phyloP scores from a whole-genome alignment of 2,329 filamentous ascomycete genomes.

The Fusarium vanettenii region DNA sequence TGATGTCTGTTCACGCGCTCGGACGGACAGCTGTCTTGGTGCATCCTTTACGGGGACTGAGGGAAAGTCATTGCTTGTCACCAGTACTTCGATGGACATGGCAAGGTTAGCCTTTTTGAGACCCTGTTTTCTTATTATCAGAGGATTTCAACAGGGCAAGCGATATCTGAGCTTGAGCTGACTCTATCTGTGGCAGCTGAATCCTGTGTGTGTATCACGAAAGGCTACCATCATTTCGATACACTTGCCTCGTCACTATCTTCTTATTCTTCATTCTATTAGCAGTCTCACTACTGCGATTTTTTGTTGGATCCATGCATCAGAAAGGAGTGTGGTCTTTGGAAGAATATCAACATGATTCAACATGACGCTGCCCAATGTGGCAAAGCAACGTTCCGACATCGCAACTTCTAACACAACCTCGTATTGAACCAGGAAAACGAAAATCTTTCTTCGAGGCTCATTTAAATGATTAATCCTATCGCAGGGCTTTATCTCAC shows the following conservation, averaged over 20 bases:
- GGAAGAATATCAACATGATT: background rate
- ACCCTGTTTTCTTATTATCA: background rate
- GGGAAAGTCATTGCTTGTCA: background rate
- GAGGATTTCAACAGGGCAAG: background rate
- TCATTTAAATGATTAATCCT: background rate
- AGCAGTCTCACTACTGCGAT: too few species aligned
- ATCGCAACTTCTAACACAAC: background rate
- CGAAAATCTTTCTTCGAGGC: background rate
- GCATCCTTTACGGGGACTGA: background rate
- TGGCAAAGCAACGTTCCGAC: background rate
- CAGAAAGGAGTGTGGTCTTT: background rate
- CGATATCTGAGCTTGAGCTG: background rate
- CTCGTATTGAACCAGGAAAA: background rate
- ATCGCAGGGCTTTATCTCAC: background rate
- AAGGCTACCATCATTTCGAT: background rate
- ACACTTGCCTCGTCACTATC: too few species aligned
- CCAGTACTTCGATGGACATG: background rate
- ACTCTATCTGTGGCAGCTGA: background rate
- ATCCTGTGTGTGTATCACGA: background rate
- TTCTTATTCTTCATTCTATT: too few species aligned
- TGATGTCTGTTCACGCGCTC: background rate
- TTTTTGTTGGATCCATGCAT: background rate
- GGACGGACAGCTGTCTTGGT: background rate
- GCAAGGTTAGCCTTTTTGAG: background rate
- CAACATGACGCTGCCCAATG: background rate